These are phyloP conservation scores for Neurospora tetraspora DNA, from an alignment of 495 filamentous ascomycete genomes.

Conservation along the genomic window DNA sequence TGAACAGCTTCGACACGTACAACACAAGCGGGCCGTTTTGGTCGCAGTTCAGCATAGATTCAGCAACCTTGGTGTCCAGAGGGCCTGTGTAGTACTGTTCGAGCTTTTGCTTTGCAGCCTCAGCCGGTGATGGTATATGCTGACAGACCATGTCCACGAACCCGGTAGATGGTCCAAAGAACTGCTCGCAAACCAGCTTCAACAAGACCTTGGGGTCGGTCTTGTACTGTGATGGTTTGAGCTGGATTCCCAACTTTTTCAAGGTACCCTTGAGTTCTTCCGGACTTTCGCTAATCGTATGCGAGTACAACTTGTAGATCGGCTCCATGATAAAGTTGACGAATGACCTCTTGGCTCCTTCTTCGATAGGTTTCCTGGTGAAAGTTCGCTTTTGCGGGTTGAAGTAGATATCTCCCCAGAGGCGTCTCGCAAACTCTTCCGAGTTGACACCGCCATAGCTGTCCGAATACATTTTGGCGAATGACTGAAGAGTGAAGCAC, in stretches of 20 bases:
- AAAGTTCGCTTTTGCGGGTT: conserved; percentile 86
- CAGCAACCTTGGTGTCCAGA: conserved; percentile 74
- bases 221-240: conserved; percentile 89
- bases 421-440: conserved; percentile 63
- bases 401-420: conserved; percentile 97
- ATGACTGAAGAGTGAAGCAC: conserved; percentile 90
- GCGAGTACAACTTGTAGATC: conserved; percentile 95
- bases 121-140: conserved; percentile 80
- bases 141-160: conserved; percentile 94
- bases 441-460: conserved; percentile 72
- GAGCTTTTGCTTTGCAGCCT: conserved; percentile 65
- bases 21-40: conserved; percentile 84
- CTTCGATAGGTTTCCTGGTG: conserved; percentile 74
- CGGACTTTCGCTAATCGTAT: conserved; percentile 86
- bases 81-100: conserved; percentile 90
- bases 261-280: conserved; percentile 77
- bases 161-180: conserved; percentile 76
- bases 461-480: conserved; percentile 92
- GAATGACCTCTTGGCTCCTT: conserved; percentile 74
- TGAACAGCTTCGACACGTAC: conserved; percentile 88
- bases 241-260: conserved; percentile 63
- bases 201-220: conserved; percentile 81
- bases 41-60: conserved; percentile 71
- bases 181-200: conserved; percentile 84
- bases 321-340: conserved; percentile 93